A percentile compares a stretch with the other conserved stretches of the same genome.
Evolutionary conservation across 148 eudicot genomes (phyloP).

Genomic region (Vaccinium macrocarpon): DNA sequence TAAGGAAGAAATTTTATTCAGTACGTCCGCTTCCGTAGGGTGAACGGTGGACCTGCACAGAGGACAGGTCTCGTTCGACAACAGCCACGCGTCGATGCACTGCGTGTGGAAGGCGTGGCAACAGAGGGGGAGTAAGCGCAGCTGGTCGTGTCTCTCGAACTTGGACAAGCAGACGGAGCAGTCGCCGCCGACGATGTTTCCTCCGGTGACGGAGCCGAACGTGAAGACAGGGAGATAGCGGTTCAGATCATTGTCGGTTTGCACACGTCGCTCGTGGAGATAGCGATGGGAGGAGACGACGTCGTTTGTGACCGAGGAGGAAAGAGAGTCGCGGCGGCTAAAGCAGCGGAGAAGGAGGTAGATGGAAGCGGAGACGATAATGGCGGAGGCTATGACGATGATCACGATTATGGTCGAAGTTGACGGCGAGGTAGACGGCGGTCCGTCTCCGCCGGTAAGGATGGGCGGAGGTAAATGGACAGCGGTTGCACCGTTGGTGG

Average conservation of each 20-base stretch:
- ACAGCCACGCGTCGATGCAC: conserved; percentile 87
- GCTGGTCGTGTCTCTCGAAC: conserved; percentile 68
- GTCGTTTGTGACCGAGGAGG: conserved; percentile 10
- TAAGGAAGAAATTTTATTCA: conserved; percentile 33
- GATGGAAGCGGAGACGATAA: conserved; percentile 36
- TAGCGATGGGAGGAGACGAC: neutral
- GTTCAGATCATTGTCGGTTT: conserved; percentile 15
- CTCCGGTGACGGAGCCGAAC: conserved; percentile 46
- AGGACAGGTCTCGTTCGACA: conserved; percentile 68
- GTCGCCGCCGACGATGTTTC: conserved; percentile 45
- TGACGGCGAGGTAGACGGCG: conserved; percentile 17
- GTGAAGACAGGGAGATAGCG: conserved; percentile 71
- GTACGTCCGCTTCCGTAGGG: conserved; percentile 42
- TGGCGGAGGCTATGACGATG: conserved; percentile 38
- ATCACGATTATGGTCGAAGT: conserved; percentile 26
- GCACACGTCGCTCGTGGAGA: neutral
- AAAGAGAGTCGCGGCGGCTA: conserved; percentile 23
- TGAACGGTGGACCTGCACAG: conserved; percentile 71
- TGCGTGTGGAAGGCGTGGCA: conserved; percentile 84
- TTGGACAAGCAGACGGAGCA: conserved; percentile 87
- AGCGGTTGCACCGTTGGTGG: conserved; percentile 3
- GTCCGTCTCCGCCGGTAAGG: neutral
- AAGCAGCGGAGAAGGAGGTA: conserved; percentile 41
- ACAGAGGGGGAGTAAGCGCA: conserved; percentile 73
- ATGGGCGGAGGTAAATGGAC: neutral